Base-by-base conservation (phyloP, 1,139 yeast genomes). In the Candida neerlandica region DNA sequence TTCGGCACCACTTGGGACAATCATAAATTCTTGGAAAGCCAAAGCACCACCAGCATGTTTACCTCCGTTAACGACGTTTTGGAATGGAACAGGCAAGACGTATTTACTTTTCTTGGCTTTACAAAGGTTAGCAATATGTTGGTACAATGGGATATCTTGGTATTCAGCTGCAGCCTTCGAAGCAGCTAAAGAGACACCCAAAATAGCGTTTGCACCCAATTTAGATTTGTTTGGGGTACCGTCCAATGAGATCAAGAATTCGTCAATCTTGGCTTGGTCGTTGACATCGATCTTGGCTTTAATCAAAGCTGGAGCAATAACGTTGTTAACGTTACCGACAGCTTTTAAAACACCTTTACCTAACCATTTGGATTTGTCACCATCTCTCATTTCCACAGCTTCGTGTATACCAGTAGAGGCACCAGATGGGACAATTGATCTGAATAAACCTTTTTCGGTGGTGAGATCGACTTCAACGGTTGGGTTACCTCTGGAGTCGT, bases 41-140 rank as follows among this genome's bases (percentile, higher is more conserved):
- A 92, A 82, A 69, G 92, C 88, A 81, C 98, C 98, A 80, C 97
- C 98, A 67, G 98, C 97, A 80, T 92, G 98, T 69, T 96, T 86
- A 75, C 98, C 97, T 82, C 98, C 97, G 84, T 92, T 92, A 75
- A 92, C 82, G 61, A 92, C 97, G 79, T 92, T 92, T 81, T 89
- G 94, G 90, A 90, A 89, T 62, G 97, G 96, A 74, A 91, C 96
- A 74, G 96, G 96, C 70, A 89, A 78, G 53, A 89, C 96, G 71
- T 71, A 89, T 71, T 92, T 90, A 42, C 49, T 52, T 58, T 69
- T 65, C 67, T 78, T 69, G 67, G 84, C 79, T 54, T 76, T 78
- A 56, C 96, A 70, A 59, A 91, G 69, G 62, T 84, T 86, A 62
- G 94, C 82, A 69, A 90, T 77, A 79, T 91, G 96, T 68, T 81